Conservation (phyloP, 163 green algal genomes). For the Volvox carteri region DNA sequence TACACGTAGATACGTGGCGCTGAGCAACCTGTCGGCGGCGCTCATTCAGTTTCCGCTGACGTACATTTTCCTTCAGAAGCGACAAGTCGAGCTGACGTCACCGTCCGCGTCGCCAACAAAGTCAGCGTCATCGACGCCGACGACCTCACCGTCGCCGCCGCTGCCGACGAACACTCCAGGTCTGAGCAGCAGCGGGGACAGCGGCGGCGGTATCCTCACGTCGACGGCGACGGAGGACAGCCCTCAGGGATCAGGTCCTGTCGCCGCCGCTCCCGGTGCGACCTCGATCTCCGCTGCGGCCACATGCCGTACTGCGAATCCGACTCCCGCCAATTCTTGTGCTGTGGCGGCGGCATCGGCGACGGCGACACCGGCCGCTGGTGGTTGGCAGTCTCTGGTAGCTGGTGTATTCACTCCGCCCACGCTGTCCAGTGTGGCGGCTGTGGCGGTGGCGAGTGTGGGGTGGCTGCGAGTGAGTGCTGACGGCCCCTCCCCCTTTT, state of each 20-base stretch:
- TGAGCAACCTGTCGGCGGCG: slow-evolving; percentile 46
- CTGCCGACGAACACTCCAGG: background rate
- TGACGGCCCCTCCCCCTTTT: too few species aligned
- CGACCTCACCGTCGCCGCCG: background rate
- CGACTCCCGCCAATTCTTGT: too few species aligned
- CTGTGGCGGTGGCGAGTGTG: slow-evolving; percentile 49
- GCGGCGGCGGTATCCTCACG: too few species aligned
- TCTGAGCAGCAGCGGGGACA: background rate
- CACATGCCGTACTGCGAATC: too few species aligned
- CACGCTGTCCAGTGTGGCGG: slow-evolving; percentile 36
- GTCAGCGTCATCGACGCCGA: background rate
- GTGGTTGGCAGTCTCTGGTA: background rate
- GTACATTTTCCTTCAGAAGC: slow-evolving; percentile 23
- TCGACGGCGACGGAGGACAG: too few species aligned
- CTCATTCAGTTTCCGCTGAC: slow-evolving; percentile 61
- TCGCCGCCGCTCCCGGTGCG: too few species aligned
- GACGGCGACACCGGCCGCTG: slow-evolving; percentile 26
- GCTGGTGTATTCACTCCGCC: slow-evolving; percentile 23
- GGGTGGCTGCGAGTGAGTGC: background rate
- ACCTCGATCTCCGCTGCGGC: too few species aligned
- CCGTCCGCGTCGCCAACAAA: background rate
- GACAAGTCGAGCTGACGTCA: background rate
- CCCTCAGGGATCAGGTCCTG: too few species aligned
- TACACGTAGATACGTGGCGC: slow-evolving; percentile 51
- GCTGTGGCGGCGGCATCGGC: background rate